Percentiles rank a stretch among this genome's conserved stretches.
phyloP scores from a whole-genome alignment of 768 basidiomycete species.

The Daedaleopsis nitida region DNA sequence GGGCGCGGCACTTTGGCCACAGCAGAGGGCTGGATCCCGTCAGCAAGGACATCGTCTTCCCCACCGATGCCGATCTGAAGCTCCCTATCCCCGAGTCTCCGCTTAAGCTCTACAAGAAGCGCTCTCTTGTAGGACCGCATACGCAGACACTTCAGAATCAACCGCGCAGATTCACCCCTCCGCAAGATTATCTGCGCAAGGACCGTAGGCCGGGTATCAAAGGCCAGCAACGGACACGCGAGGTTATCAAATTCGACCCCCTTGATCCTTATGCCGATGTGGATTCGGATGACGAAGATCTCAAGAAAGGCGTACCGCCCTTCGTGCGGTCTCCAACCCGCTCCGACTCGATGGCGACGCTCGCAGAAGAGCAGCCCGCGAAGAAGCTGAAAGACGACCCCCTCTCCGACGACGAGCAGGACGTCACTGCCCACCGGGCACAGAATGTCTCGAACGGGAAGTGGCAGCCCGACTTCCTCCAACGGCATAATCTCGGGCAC shows the following conservation, averaged over 20 bases:
- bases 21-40: constrained; percentile 12
- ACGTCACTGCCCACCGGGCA: constrained; percentile 21
- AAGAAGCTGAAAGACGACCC: constrained; percentile 3
- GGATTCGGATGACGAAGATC: constrained; percentile 35
- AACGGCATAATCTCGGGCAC: constrained; percentile 36
- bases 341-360: constrained; percentile 26
- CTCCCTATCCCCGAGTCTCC: constrained; percentile 17
- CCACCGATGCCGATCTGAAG: constrained; percentile 28
- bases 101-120: constrained; percentile 24
- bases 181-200: constrained; percentile 21
- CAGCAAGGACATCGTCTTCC: constrained; percentile 31
- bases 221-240: constrained; percentile 40
- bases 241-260: constrained; percentile 41
- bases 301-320: constrained; percentile 18
- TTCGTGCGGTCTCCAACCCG: constrained; percentile 20
- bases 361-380: constrained; percentile 23
- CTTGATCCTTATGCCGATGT: constrained; percentile 25
- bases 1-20: constrained; percentile 43
- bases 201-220: constrained; percentile 15
- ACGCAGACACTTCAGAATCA: constrained; percentile 11
- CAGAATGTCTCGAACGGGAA: constrained; percentile 14
- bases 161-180: constrained; percentile 19
- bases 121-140: constrained; percentile 15
- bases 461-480: constrained; percentile 56
- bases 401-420: constrained; percentile 36